Evolutionary conservation across 2,329 filamentous ascomycete genomes (phyloP), one percentile per base, ranked within the genome.

Genomic region (Trichoderma sp.): DNA sequence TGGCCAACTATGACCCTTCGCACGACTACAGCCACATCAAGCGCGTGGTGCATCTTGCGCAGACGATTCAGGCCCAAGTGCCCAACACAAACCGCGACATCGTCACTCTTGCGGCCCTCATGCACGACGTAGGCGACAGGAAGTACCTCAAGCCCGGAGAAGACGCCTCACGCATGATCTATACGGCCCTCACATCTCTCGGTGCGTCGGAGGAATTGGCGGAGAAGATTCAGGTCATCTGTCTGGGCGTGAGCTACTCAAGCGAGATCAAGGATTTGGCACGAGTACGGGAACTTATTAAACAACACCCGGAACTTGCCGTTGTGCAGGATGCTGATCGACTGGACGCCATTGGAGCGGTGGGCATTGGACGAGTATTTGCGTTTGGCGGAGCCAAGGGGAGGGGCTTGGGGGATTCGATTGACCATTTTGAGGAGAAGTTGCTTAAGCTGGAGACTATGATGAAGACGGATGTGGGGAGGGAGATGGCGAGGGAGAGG

Each of bases 261-360:
- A 86, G 87, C 74, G 95, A 98, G 81, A 84, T 88, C 63, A 88
- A 87, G 76, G 85, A 94, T 77, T 91, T 91, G 1, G 82, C 81
- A 6, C 81, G 82, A 13, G 90, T 93, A 9, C 81, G 80, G n/a
- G 80, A 82, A 1, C 84, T 95, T n/a, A 84, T 97, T n/a, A 79
- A 78, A 6, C 78, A 82, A 34, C 84, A 92, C 79, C 93, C 93
- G 1, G 81, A 83, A 75, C 77, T 84, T 39, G 94, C 89, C 0
- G 88, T 97, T 62, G 94, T 98, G 36, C 95, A 98, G 82, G 95
- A 98, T 80, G 95, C 95, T 4, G 95, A 98, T 83, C 87, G 95
- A 7, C 84, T 98, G n/a, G 95, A 98, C 82, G 93, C 94, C 4
- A 90, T 98, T 64, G 95, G 95, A 1, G 93, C 93, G 0, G 88